phyloP scores from a whole-genome alignment of 2,329 filamentous ascomycete genomes.

The Hypocreales sp. region DNA sequence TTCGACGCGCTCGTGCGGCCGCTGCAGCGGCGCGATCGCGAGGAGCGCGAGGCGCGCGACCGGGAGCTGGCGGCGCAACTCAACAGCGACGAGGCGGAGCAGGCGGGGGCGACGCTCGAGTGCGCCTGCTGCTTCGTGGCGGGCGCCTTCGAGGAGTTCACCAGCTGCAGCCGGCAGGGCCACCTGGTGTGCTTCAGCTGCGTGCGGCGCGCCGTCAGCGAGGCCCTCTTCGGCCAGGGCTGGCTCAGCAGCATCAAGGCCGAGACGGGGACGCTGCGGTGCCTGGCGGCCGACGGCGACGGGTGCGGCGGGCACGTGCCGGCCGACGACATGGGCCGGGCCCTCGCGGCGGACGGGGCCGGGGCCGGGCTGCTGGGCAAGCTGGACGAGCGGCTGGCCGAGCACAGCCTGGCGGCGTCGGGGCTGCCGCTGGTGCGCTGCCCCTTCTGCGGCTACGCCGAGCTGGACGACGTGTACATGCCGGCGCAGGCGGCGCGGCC shows the following conservation, averaged over 20 bases:
- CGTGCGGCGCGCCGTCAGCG: slow-evolving; percentile 65
- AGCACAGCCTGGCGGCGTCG: slow-evolving; percentile 59
- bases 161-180: slow-evolving; percentile 50
- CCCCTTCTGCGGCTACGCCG: slow-evolving; percentile 83
- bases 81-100: slow-evolving; percentile 44
- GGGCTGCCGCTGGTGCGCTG: slow-evolving; percentile 66
- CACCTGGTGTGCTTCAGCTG: slow-evolving; percentile 73
- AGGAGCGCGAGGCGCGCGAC: slow-evolving; percentile 33
- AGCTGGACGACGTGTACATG: slow-evolving; percentile 64
- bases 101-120: slow-evolving; percentile 42
- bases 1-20: slow-evolving; percentile 41
- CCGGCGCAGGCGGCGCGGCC: slow-evolving; percentile 38
- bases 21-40: slow-evolving; percentile 26
- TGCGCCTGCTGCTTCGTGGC: slow-evolving; percentile 68
- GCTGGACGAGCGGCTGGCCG: slow-evolving; percentile 65
- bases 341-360: slow-evolving; percentile 53
- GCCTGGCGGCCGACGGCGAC: slow-evolving; percentile 57
- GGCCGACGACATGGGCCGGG: slow-evolving; percentile 51
- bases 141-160: slow-evolving; percentile 56
- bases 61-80: slow-evolving; percentile 34
- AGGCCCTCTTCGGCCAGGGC: slow-evolving; percentile 85
- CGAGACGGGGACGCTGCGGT: slow-evolving; percentile 59
- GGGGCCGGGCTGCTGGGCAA: slow-evolving; percentile 58
- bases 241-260: slow-evolving; percentile 71
- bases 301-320: slow-evolving; percentile 66